Percentiles rank a stretch among this genome's conserved stretches.
phyloP scores from a whole-genome alignment of 345 rosid species.

The Acer yangbiense region DNA sequence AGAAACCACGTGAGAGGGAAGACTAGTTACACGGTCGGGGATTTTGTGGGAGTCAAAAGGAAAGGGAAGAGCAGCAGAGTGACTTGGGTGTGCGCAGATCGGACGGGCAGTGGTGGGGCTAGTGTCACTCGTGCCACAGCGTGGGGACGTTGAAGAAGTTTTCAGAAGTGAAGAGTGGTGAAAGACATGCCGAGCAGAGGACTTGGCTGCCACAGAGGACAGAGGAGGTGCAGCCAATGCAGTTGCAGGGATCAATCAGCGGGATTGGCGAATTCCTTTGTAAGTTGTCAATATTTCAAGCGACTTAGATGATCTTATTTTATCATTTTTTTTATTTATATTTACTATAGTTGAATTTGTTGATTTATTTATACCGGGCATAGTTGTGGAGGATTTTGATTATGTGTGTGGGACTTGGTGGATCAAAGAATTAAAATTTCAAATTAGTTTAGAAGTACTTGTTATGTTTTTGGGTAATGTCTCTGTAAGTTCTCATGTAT shows the following conservation, averaged over 20 bases:
- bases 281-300: slow-evolving; percentile 30
- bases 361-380: not conserved
- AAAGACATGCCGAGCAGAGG: slow-evolving; percentile 30
- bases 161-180: slow-evolving; percentile 27
- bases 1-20: slow-evolving; percentile 18
- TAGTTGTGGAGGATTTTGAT: too few relatives aligned
- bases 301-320: not conserved
- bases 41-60: slow-evolving; percentile 38
- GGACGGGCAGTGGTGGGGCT: slow-evolving; percentile 95
- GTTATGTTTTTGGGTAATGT: too few relatives aligned
- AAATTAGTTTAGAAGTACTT: too few relatives aligned
- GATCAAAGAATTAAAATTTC: too few relatives aligned
- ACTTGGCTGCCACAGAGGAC: slow-evolving; percentile 69
- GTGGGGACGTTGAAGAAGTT: slow-evolving; percentile 69
- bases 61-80: slow-evolving; percentile 47
- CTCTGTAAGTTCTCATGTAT: too few relatives aligned
- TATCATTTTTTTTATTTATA: not conserved
- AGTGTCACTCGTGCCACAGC: slow-evolving; percentile 53
- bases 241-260: slow-evolving; percentile 40
- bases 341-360: not conserved
- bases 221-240: slow-evolving; percentile 46
- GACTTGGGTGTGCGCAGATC: slow-evolving; percentile 62
- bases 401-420: too few relatives aligned
- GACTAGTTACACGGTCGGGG: slow-evolving; percentile 26
- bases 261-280: slow-evolving; percentile 72